Conservation (phyloP, 495 filamentous ascomycete species). For the Entonaema liquescens region DNA sequence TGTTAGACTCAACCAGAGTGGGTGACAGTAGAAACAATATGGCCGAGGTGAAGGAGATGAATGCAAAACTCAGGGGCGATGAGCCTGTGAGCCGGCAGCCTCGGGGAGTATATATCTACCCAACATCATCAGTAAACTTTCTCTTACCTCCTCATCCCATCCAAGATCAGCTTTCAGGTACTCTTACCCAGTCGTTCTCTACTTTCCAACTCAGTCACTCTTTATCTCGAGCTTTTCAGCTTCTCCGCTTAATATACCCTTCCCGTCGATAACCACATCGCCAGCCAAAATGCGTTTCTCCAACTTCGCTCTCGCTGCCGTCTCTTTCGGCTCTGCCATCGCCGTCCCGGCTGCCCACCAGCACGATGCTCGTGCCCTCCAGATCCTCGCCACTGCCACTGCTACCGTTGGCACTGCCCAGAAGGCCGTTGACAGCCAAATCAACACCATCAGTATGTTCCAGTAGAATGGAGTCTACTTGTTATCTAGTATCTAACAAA, state of each 20-base stretch:
- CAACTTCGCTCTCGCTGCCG: conserved; percentile 39
- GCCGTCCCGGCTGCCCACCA: conserved; percentile 33
- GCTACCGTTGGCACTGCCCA: conserved; percentile 22
- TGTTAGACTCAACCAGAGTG: conserved; percentile 32
- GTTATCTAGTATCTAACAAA: background rate
- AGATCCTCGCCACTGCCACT: conserved; percentile 17
- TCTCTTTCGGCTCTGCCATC: conserved; percentile 46
- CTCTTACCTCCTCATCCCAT: conserved; percentile 27
- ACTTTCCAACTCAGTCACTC: conserved; percentile 43
- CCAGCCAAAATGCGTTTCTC: conserved; percentile 44
- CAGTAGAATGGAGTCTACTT: background rate
- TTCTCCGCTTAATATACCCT: conserved; percentile 12
- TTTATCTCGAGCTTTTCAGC: conserved; percentile 39
- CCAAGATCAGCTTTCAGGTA: conserved; percentile 40
- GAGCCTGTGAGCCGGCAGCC: background rate
- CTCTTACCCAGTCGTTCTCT: conserved; percentile 41
- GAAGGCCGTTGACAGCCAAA: conserved; percentile 24
- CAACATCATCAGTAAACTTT: conserved; percentile 5
- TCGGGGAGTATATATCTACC: conserved; percentile 39
- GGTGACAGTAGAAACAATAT: conserved; percentile 21
- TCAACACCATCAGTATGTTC: conserved; percentile 28
- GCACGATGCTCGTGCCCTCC: conserved; percentile 18
- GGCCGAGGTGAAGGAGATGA: conserved; percentile 26
- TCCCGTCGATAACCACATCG: conserved; percentile 11
- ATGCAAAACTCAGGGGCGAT: conserved; percentile 25